A percentile compares a stretch with the other conserved stretches of the same genome.
Evolutionary conservation across 768 basidiomycete genomes (phyloP).

Genomic region (Filobasidium floriforme): DNA sequence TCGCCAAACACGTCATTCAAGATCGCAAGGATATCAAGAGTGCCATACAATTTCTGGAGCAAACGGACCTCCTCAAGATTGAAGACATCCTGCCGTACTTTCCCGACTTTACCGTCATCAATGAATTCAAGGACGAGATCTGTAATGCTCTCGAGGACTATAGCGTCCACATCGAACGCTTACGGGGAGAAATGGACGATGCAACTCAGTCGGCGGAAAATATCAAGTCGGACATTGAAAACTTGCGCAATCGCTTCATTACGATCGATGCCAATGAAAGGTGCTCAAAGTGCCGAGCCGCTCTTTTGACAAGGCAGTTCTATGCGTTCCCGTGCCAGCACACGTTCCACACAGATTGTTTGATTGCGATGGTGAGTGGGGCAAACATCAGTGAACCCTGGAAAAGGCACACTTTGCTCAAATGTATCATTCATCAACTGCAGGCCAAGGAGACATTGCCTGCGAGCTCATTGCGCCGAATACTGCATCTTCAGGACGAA

Average conservation of each 20-base stretch:
- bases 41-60: slow-evolving; percentile 93
- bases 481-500: slow-evolving; percentile 76
- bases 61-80: slow-evolving; percentile 88
- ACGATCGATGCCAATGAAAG: slow-evolving; percentile 80
- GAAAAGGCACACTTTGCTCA: background rate
- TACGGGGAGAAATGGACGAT: slow-evolving; percentile 94
- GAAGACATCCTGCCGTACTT: slow-evolving; percentile 99
- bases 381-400: no score
- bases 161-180: slow-evolving; percentile 75
- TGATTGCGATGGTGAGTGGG: slow-evolving; percentile 75
- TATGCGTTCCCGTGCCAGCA: slow-evolving; percentile 99
- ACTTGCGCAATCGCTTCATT: slow-evolving; percentile 79
- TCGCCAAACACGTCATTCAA: slow-evolving; percentile 96
- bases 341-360: slow-evolving; percentile 93
- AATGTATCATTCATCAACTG: background rate
- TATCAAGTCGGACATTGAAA: slow-evolving; percentile 82
- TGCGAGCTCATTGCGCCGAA: slow-evolving; percentile 68
- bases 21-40: slow-evolving; percentile 97
- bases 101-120: slow-evolving; percentile 98
- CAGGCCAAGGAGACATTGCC: slow-evolving; percentile 91
- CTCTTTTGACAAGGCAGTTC: slow-evolving; percentile 79
- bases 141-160: slow-evolving; percentile 92
- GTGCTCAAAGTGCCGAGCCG: slow-evolving; percentile 70
- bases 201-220: slow-evolving; percentile 84
- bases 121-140: slow-evolving; percentile 99